A percentile compares a stretch with the other conserved stretches of the same genome.
Conservation (phyloP, 2,329 filamentous ascomycete species). For the Neocucurbitaria cava region DNA sequence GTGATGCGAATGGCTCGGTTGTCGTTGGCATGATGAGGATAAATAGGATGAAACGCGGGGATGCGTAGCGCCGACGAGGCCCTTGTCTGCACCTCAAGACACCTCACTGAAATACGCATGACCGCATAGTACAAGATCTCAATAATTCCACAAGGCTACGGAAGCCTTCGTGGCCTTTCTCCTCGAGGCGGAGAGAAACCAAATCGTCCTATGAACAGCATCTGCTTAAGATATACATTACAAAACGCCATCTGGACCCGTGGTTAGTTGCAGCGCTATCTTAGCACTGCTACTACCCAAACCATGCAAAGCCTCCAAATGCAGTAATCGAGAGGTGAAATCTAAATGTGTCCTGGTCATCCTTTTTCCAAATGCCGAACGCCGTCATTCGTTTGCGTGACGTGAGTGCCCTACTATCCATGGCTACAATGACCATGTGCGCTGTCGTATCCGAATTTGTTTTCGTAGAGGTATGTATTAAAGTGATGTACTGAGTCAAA, state of each 20-base stretch:
- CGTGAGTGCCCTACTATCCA: not conserved
- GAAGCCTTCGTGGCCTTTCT: not conserved
- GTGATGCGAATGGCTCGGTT: not conserved
- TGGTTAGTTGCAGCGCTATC: not conserved
- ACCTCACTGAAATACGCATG: not conserved
- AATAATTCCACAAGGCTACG: not conserved
- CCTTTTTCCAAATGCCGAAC: not conserved
- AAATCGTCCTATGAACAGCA: not conserved
- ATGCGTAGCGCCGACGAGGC: not conserved
- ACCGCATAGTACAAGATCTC: not conserved
- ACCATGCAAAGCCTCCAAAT: not conserved
- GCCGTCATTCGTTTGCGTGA: not conserved
- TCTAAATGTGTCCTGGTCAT: not conserved
- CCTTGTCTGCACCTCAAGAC: not conserved
- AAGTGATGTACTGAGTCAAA: not conserved
- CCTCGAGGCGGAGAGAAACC: too few relatives aligned
- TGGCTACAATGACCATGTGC: not conserved
- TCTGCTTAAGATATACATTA: constrained; percentile 4
- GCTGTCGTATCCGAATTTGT: not conserved
- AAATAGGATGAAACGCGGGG: not conserved
- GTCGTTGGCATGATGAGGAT: not conserved
- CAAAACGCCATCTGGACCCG: not conserved
- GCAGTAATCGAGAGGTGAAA: not conserved
- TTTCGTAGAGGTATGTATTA: not conserved
- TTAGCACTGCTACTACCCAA: not conserved